Evolutionary conservation across 2,329 filamentous ascomycete species (phyloP).

Genomic region (Chalaropsis thielavioides): DNA sequence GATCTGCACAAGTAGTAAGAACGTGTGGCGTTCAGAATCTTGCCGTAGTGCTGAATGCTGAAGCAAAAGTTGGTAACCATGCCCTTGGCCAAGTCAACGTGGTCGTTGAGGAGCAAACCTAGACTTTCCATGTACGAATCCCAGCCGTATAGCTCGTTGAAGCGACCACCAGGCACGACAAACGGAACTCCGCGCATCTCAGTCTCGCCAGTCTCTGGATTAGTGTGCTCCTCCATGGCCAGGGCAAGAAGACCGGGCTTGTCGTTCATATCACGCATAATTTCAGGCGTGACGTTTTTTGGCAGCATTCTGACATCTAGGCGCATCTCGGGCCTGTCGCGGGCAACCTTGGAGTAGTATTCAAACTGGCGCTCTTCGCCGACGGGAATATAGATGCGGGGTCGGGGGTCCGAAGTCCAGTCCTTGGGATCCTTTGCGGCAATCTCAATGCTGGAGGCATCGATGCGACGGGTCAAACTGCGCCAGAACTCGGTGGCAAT

Average conservation of each 20-base stretch:
- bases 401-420: conserved; percentile 79
- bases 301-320: conserved; percentile 74
- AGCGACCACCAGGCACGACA: conserved; percentile 90
- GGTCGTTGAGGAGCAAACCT: conserved; percentile 72
- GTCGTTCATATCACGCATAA: conserved; percentile 68
- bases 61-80: conserved; percentile 98
- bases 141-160: conserved; percentile 98
- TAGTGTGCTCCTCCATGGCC: conserved; percentile 63
- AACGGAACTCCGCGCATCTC: conserved; percentile 74
- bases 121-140: conserved; percentile 98
- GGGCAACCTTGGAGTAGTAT: conserved; percentile 73
- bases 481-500: conserved; percentile 91
- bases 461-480: conserved; percentile 75
- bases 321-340: conserved; percentile 65
- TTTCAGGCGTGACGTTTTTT: conserved; percentile 62
- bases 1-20: conserved; percentile 92
- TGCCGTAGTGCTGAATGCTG: conserved; percentile 95
- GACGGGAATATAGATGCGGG: conserved; percentile 77
- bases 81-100: conserved; percentile 72
- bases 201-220: conserved; percentile 53
- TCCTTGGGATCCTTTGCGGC: conserved; percentile 88
- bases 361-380: conserved; percentile 77
- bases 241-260: conserved; percentile 83
- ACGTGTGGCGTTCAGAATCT: conserved; percentile 92
- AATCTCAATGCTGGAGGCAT: conserved; percentile 71